phyloP scores from a whole-genome alignment of 2,329 filamentous ascomycete genomes.

The Thelonectria olida region DNA sequence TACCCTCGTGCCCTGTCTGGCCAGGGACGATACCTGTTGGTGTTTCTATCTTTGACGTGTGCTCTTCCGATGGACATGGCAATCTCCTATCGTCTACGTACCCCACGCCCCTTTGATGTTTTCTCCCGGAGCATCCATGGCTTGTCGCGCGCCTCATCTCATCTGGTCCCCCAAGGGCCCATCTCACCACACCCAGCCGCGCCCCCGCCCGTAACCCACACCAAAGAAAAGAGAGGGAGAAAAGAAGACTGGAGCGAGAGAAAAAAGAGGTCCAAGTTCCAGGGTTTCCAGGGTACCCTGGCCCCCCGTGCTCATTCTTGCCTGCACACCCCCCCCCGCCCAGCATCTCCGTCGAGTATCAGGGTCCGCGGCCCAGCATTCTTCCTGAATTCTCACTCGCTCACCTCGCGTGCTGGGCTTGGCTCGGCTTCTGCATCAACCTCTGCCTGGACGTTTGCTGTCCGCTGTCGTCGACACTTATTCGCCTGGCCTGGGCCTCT shows the following conservation, averaged over 20 bases:
- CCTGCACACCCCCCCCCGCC: slow-evolving; percentile 8
- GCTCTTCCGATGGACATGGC: no score
- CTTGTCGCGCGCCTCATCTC: slow-evolving; percentile 11
- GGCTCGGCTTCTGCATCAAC: neutral
- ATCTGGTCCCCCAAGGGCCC: slow-evolving; percentile 3
- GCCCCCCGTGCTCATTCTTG: slow-evolving; percentile 8
- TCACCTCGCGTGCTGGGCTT: neutral
- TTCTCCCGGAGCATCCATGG: no score
- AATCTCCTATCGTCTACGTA: neutral
- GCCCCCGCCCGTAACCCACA: slow-evolving; percentile 19
- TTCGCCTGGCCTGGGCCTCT: neutral
- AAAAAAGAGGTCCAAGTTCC: slow-evolving; percentile 21
- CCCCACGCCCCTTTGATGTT: neutral
- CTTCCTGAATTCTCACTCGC: slow-evolving; percentile 2
- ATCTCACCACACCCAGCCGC: slow-evolving; percentile 13
- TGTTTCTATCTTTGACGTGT: no score
- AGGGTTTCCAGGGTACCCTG: slow-evolving; percentile 12
- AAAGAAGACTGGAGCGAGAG: neutral
- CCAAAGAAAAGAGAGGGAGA: neutral
- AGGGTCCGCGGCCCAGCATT: slow-evolving; percentile 20
- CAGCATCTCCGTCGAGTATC: slow-evolving; percentile 22
- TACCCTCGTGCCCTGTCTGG: neutral
- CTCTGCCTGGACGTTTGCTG: neutral
- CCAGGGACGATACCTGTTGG: no score
- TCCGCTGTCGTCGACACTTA: slow-evolving; percentile 1